Evolutionary conservation across 2,329 filamentous ascomycete genomes (phyloP).

Genomic region (Mariannaea elegans): DNA sequence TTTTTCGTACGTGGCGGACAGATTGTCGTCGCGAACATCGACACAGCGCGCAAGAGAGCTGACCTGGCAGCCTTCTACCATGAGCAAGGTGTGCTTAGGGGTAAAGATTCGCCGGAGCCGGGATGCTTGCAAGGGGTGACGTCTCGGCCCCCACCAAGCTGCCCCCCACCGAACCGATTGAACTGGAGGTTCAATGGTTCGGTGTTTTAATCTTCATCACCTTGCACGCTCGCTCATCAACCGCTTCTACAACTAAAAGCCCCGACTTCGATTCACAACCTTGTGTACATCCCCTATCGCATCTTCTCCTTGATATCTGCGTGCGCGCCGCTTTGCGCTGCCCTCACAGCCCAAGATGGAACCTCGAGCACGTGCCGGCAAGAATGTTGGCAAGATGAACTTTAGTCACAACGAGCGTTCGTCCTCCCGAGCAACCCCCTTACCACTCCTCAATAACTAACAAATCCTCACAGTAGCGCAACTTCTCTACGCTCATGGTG

Average conservation of each 20-base stretch:
- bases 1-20: slow-evolving; percentile 5
- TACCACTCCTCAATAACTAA: not conserved
- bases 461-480: slow-evolving; percentile 64
- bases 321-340: slow-evolving; percentile 15
- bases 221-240: no score
- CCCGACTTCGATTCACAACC: not conserved
- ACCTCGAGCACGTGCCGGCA: slow-evolving; percentile 78
- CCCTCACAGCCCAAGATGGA: slow-evolving; percentile 64
- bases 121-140: slow-evolving; percentile 29
- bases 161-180: slow-evolving; percentile 29
- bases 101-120: slow-evolving; percentile 50
- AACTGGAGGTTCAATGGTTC: slow-evolving; percentile 24
- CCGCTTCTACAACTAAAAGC: not conserved
- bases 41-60: slow-evolving; percentile 17
- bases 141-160: slow-evolving; percentile 33
- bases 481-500: slow-evolving; percentile 83
- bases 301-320: not conserved
- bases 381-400: slow-evolving; percentile 85
- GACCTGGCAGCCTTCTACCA: slow-evolving; percentile 25
- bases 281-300: no score
- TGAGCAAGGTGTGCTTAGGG: slow-evolving; percentile 45
- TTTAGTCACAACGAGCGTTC: slow-evolving; percentile 77
- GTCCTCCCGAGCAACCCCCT: slow-evolving; percentile 39
- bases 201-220: not conserved
- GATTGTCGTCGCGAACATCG: slow-evolving; percentile 24